Evolutionary conservation across 495 filamentous ascomycete species (phyloP).

Genomic region (Penicillium bovifimosum): DNA sequence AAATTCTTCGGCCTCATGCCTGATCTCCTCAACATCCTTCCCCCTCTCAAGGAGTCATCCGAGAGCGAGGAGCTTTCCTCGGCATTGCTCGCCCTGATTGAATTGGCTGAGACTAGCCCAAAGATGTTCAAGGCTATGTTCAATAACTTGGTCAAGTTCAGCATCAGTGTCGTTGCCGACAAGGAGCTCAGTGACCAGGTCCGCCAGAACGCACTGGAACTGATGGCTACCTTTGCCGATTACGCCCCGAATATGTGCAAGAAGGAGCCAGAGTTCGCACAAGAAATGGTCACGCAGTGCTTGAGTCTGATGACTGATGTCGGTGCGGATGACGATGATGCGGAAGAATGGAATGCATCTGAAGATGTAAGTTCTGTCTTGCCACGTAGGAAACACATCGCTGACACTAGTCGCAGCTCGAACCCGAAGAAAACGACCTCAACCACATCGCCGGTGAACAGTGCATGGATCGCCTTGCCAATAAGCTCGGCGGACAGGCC

Average conservation of each 20-base stretch:
- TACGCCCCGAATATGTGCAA: slow-evolving; percentile 88
- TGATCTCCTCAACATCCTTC: slow-evolving; percentile 85
- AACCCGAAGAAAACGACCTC: slow-evolving; percentile 90
- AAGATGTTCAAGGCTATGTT: slow-evolving; percentile 97
- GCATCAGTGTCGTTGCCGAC: slow-evolving; percentile 86
- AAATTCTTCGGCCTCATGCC: slow-evolving; percentile 85
- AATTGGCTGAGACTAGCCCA: slow-evolving; percentile 82
- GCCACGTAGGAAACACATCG: slow-evolving; percentile 1
- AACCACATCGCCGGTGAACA: slow-evolving; percentile 99
- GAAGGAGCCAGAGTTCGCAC: slow-evolving; percentile 84
- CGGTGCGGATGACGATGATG: slow-evolving; percentile 90
- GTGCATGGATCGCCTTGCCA: slow-evolving; percentile 96
- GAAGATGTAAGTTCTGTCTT: slow-evolving; percentile 68
- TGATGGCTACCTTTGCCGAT: slow-evolving; percentile 98
- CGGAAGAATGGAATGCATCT: slow-evolving; percentile 83
- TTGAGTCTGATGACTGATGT: slow-evolving; percentile 99
- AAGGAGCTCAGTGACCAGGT: slow-evolving; percentile 88
- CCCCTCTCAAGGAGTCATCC: slow-evolving; percentile 81
- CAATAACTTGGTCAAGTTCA: slow-evolving; percentile 84
- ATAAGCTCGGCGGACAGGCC: slow-evolving; percentile 85
- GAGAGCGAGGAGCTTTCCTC: slow-evolving; percentile 88
- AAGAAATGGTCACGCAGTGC: slow-evolving; percentile 98
- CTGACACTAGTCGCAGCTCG: slow-evolving; percentile 51
- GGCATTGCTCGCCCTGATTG: slow-evolving; percentile 83
- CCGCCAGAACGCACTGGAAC: slow-evolving; percentile 88